Base-by-base conservation (phyloP, 345 rosid species). In the Camelina laxa region DNA sequence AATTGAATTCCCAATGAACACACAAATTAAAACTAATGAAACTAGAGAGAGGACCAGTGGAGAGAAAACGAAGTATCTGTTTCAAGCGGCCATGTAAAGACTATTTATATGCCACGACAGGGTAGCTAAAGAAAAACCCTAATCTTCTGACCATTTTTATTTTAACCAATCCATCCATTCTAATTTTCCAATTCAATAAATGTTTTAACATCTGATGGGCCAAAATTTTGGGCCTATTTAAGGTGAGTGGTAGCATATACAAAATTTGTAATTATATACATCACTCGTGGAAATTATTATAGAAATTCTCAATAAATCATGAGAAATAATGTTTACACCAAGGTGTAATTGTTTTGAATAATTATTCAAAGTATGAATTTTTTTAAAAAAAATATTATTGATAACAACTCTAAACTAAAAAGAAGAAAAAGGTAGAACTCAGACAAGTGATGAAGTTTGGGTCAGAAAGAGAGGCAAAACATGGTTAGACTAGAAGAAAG, bases 381-480 rank as follows among this genome's bases (percentile, higher is more conserved):
- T 33, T 60, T 60, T 33, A n/a, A n/a, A n/a, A n/a, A n/a, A 1
- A 6, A 35, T 48, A 36, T 47, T 14, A 58, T 49, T 65, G 57
- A 56, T 44, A 14, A 41, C 44, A 39, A 42, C 47, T 14, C 14
- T 45, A 35, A 49, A 41, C 22, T 49, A 41, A 7, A 58, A 53
- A 50, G 39, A 27, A 24, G 49, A 70, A 21, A 24, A 65, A 39
- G 10, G 8, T 19, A 38, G 1, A 51, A 65, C 67, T 49, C 15
- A 16, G 33, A 14, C 53, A 31, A 75, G 55, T 41, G 17, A 59
- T 22, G 53, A 16, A 4, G 45, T 68, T 41, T 61, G 58, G 33
- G 49, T 55, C 64, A 56, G 44, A 56, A 39, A 64, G 35, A 48
- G 51, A 49, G 49, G 44, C 8, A 77, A 70, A 70, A 65, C 31